phyloP scores from a whole-genome alignment of 306 rosid genomes.

The Castanea mollissima region DNA sequence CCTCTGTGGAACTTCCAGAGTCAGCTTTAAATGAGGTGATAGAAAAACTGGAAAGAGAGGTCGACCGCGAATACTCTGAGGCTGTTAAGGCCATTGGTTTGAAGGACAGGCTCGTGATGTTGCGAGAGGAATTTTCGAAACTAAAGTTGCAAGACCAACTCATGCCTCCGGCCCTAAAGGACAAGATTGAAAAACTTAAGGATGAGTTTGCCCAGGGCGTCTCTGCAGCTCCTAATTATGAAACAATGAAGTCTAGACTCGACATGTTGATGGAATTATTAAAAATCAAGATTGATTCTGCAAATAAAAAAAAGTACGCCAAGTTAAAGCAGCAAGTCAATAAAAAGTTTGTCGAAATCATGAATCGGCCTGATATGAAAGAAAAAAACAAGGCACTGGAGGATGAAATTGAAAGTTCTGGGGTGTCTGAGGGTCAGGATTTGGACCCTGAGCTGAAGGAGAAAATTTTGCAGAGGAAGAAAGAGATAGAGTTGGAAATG shows the following conservation, averaged over 20 bases:
- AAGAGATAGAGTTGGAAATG: slow-evolving; percentile 56
- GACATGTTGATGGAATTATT: slow-evolving; percentile 62
- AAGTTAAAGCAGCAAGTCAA: slow-evolving; percentile 56
- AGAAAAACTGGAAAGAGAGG: slow-evolving; percentile 54
- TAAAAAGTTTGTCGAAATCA: slow-evolving; percentile 34
- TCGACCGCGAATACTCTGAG: slow-evolving; percentile 57
- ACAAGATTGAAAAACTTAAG: slow-evolving; percentile 55
- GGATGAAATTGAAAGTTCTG: slow-evolving; percentile 55
- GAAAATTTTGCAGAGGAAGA: slow-evolving; percentile 45
- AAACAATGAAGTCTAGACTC: slow-evolving; percentile 50
- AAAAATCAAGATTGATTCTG: slow-evolving; percentile 42
- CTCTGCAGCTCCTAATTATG: slow-evolving; percentile 55
- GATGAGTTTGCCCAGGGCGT: slow-evolving; percentile 53
- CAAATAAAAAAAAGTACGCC: slow-evolving; percentile 30
- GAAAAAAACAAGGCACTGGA: slow-evolving; percentile 48
- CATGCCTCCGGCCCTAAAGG: slow-evolving; percentile 51
- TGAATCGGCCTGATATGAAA: slow-evolving; percentile 49
- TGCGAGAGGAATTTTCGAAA: slow-evolving; percentile 55
- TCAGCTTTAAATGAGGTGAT: slow-evolving; percentile 49
- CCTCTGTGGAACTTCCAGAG: slow-evolving; percentile 41
- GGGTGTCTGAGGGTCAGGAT: slow-evolving; percentile 33
- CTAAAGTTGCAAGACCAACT: slow-evolving; percentile 43
- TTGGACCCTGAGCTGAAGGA: slow-evolving; percentile 56
- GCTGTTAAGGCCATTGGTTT: slow-evolving; percentile 63
- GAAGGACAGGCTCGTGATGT: slow-evolving; percentile 41